Conservation (phyloP, 495 filamentous ascomycete species). For the Mytilinidion resinicola region DNA sequence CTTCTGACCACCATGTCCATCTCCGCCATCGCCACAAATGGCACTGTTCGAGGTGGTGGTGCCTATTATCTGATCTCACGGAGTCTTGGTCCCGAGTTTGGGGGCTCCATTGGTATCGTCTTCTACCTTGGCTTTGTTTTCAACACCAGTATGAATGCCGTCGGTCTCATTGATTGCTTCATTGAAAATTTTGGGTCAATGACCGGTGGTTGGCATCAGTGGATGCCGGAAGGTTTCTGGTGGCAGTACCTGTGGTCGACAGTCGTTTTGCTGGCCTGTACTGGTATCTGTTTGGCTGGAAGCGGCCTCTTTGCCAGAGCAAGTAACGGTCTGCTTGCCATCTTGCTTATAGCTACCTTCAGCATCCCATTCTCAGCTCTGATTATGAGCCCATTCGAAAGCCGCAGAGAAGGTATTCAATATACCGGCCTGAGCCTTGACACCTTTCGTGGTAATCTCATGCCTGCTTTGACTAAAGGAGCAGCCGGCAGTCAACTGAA, state of each 20-base stretch:
- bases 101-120: conserved; percentile 84
- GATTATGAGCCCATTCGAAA: conserved; percentile 58
- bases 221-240: conserved; percentile 68
- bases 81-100: conserved; percentile 81
- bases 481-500: conserved; percentile 61
- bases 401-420: conserved; percentile 53
- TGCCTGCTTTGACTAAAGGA: conserved; percentile 59
- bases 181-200: conserved; percentile 64
- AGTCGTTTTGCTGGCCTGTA: conserved; percentile 64
- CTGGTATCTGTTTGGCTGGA: conserved; percentile 69
- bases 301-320: conserved; percentile 74
- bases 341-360: conserved; percentile 67
- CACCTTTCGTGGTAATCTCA: conserved; percentile 66
- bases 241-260: conserved; percentile 76
- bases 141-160: conserved; percentile 84
- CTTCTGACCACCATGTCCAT: conserved; percentile 79
- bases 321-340: conserved; percentile 69
- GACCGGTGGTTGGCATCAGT: conserved; percentile 52
- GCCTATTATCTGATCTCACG: conserved; percentile 88
- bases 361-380: conserved; percentile 76
- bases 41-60: conserved; percentile 79
- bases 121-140: conserved; percentile 81
- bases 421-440: conserved; percentile 68
- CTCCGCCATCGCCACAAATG: conserved; percentile 85
- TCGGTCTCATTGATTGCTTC: conserved; percentile 78